Conservation (phyloP, 495 filamentous ascomycete species). For the Penicillium taxi region DNA sequence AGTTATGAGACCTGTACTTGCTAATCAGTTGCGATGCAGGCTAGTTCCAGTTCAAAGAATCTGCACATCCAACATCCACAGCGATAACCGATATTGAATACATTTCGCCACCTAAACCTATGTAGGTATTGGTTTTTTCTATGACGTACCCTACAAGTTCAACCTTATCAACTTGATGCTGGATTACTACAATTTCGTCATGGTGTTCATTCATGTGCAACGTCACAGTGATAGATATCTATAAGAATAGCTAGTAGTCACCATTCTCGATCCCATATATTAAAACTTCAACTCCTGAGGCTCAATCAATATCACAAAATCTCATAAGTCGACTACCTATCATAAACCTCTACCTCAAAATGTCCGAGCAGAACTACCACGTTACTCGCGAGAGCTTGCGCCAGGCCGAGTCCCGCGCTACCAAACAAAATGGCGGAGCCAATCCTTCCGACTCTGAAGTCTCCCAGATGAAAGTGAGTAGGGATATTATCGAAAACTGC, state of each 20-base stretch:
- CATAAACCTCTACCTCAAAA: slow-evolving; percentile 17
- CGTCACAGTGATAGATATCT: slow-evolving; percentile 1
- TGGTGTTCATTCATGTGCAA: too few species aligned
- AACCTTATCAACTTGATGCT: too few species aligned
- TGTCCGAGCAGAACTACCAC: slow-evolving; percentile 47
- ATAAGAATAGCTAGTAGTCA: not conserved
- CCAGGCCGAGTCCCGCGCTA: slow-evolving; percentile 41
- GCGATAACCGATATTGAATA: too few species aligned
- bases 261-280: not conserved
- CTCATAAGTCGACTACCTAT: not conserved
- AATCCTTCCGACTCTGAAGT: slow-evolving; percentile 40
- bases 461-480: slow-evolving; percentile 38
- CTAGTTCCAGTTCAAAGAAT: not conserved
- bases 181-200: too few species aligned
- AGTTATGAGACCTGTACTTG: too few species aligned
- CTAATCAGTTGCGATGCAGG: too few species aligned
- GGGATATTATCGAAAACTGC: not conserved
- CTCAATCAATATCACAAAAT: not conserved
- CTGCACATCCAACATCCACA: too few species aligned
- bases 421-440: slow-evolving; percentile 33
- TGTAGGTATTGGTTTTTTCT: too few species aligned
- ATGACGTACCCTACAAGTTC: too few species aligned
- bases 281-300: not conserved
- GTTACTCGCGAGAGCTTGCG: slow-evolving; percentile 44
- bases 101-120: too few species aligned